These are phyloP conservation scores for Pterocarpus santalinus DNA, from an alignment of 306 rosid species.

Conservation along the genomic window DNA sequence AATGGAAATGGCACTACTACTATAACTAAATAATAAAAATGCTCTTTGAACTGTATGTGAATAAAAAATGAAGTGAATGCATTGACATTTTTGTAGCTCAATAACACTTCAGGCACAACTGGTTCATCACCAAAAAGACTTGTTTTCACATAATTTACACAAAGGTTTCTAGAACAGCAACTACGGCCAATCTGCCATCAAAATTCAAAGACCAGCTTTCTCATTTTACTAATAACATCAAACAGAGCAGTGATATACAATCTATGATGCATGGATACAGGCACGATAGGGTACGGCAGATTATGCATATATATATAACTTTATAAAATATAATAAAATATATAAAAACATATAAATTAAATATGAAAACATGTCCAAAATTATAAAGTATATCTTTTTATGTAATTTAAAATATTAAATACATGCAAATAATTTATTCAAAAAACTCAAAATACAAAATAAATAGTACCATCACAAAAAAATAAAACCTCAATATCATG, in stretches of 20 bases:
- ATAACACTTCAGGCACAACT: constrained; percentile 3
- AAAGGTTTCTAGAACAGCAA: constrained; percentile 25
- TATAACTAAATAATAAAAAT: constrained; percentile 6
- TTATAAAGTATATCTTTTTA: no score
- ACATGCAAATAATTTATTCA: no score
- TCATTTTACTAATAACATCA: constrained; percentile 29
- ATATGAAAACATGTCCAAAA: no score
- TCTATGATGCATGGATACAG: no score
- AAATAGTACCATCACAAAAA: no score
- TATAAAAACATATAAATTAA: no score
- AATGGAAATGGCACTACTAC: constrained; percentile 19
- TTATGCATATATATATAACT: no score
- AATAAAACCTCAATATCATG: no score
- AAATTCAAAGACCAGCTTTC: constrained; percentile 11
- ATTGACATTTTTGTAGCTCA: constrained; percentile 6
- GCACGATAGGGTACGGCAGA: no score
- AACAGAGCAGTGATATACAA: background rate
- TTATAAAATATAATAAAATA: no score
- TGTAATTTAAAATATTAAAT: no score
- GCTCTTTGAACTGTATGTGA: constrained; percentile 23
- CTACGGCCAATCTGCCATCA: constrained; percentile 5
- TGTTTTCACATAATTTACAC: background rate
- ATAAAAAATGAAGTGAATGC: constrained; percentile 17
- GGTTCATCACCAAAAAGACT: constrained; percentile 16
- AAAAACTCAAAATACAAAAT: no score